phyloP scores from a whole-genome alignment of 2,329 filamentous ascomycete species.

The Diaporthe humulicola region DNA sequence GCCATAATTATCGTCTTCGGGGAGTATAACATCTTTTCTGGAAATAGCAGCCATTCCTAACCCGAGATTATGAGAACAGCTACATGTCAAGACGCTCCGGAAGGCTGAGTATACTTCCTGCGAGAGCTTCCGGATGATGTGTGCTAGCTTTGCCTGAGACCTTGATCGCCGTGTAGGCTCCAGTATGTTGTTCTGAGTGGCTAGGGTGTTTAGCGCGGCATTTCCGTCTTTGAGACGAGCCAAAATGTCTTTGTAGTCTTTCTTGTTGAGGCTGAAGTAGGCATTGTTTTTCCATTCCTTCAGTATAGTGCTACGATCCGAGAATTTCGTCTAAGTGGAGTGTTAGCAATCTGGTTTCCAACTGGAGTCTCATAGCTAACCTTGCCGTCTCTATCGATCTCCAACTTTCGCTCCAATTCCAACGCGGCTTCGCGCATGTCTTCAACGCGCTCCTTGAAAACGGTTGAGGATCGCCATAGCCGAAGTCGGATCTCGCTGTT shows the following conservation, averaged over 20 bases:
- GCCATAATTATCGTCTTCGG: background rate
- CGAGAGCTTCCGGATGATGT: conserved; percentile 8
- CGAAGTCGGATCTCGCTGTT: conserved; percentile 29
- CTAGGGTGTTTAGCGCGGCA: conserved; percentile 29
- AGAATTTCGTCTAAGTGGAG: background rate
- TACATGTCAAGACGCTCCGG: conserved; percentile 17
- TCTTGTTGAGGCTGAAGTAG: conserved; percentile 35
- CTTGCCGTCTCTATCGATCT: conserved; percentile 16
- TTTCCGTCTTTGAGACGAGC: conserved; percentile 30
- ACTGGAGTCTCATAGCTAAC: background rate
- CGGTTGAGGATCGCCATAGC: conserved; percentile 26
- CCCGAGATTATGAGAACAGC: conserved; percentile 21
- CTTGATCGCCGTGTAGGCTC: conserved; percentile 26
- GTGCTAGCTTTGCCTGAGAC: conserved; percentile 12
- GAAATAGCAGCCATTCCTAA: conserved; percentile 6
- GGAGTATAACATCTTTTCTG: conserved; percentile 6
- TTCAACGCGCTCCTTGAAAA: conserved; percentile 20
- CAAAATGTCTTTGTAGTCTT: conserved; percentile 34
- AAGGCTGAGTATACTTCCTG: background rate
- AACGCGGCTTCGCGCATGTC: conserved; percentile 20
- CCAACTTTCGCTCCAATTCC: conserved; percentile 29
- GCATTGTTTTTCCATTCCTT: conserved; percentile 28
- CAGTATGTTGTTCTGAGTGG: conserved; percentile 25
- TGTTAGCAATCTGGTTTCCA: background rate
- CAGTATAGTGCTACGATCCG: conserved; percentile 28